Base-by-base conservation (phyloP, 306 rosid species). In the Cajanus cajan region DNA sequence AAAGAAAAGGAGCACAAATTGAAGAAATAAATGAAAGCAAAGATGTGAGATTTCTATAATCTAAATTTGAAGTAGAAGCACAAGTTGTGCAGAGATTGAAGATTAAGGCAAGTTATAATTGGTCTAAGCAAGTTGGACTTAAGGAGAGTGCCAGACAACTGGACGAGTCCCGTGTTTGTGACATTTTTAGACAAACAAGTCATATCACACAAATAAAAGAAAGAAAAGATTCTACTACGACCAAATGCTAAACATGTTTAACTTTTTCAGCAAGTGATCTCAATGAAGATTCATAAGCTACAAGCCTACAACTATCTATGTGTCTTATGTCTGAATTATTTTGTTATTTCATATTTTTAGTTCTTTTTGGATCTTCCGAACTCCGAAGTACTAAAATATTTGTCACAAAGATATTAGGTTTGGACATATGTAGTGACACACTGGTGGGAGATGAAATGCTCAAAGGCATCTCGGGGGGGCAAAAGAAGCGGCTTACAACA, bases 401-500 rank as follows among this genome's bases (percentile, higher is more conserved):
- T 86, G 74, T 83, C 84, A 85, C 96, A 92, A 91, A 96, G 99
- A 91, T 93, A 86, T 89, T 96, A 93, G 99, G 99, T 89, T 87
- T 96, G 97, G 99, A 96, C 86, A 79, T 90, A 52, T 96, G 99
- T 70, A 98, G 97, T 86, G 99, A 96, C 88, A 96, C 99, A 66
- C 84, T 96, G 87, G 98, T 91, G 45, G 99, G 99, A 68, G 98
- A 96, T 86, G 99, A 93, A 90, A 96, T 96, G 99, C 94, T 96
- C 11, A 96, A 96, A 82, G 99, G 99, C 37, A 93, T 96, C 66
- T 96, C 99, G 8, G 99, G 99, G 44, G 99, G 99, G 4, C 99
- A 96, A 86, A 96, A 96, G 89, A 96, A 96, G 85, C 93, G 99
- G 81, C 99, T 96, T 37, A 90, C 99, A n/a, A 91, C 99, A 85